A percentile compares a stretch with the other conserved stretches of the same genome.
Evolutionary conservation across 2,329 filamentous ascomycete genomes (phyloP).

Genomic region (Trichoderma koningii): DNA sequence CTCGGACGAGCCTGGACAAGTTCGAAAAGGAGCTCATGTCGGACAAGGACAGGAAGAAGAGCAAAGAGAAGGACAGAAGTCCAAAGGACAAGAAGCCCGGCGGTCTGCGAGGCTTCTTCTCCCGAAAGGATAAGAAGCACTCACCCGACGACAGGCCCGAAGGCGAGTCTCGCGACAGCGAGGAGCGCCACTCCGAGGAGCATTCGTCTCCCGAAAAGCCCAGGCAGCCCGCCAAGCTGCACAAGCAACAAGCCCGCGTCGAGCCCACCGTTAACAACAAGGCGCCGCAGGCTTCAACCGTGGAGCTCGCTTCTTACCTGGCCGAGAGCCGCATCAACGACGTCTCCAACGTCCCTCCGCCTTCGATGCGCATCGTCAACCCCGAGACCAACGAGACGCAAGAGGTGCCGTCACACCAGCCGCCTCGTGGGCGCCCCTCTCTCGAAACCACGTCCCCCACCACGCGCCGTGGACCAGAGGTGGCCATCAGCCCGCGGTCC

Average conservation of each 20-base stretch:
- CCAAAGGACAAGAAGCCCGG: conserved; percentile 69
- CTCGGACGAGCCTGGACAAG: conserved; percentile 73
- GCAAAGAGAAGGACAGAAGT: conserved; percentile 68
- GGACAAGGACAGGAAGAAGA: conserved; percentile 75
- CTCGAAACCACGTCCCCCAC: conserved; percentile 41
- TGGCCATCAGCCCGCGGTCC: conserved; percentile 57
- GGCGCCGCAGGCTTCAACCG: conserved; percentile 39
- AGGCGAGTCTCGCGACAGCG: conserved; percentile 54
- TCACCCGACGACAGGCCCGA: conserved; percentile 60
- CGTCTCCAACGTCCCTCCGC: conserved; percentile 57
- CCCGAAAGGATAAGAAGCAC: conserved; percentile 63
- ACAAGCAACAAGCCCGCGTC: conserved; percentile 62
- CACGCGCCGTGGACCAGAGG: conserved; percentile 20
- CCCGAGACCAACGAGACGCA: conserved; percentile 50
- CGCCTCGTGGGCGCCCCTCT: conserved; percentile 31
- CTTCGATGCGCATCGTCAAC: conserved; percentile 62
- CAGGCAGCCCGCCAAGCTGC: conserved; percentile 66
- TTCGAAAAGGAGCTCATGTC: conserved; percentile 54
- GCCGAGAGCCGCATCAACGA: conserved; percentile 52
- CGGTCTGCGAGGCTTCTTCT: conserved; percentile 62
- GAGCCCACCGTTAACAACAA: conserved; percentile 51
- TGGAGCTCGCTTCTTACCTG: conserved; percentile 48
- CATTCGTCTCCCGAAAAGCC: conserved; percentile 51
- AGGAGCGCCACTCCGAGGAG: conserved; percentile 46
- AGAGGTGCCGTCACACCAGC: conserved; percentile 40